These are phyloP conservation scores for Apiotrichum sp. DNA, from an alignment of 1,284 basidiomycete species.

Conservation along the genomic window DNA sequence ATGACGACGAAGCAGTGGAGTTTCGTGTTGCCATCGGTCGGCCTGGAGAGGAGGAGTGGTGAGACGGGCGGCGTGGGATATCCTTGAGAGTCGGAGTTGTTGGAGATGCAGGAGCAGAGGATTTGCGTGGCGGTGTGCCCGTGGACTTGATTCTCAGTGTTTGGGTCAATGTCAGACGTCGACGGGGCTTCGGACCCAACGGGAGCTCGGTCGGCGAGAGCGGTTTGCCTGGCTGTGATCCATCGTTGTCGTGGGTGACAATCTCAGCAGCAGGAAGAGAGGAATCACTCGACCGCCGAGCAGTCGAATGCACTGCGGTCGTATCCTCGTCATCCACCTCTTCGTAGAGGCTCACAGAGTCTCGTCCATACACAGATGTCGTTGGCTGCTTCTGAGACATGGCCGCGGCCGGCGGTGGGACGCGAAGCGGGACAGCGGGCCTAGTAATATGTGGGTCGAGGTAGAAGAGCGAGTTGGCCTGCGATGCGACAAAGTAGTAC, in stretches of 20 bases:
- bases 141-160: background rate
- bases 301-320: background rate
- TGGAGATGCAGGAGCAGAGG: background rate
- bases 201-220: background rate
- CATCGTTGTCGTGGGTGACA: conserved; percentile 30
- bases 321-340: conserved; percentile 13
- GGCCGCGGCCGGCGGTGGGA: conserved; percentile 49
- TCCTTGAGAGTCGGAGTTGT: background rate
- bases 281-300: background rate
- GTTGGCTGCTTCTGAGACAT: background rate
- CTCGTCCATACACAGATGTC: background rate
- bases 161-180: background rate
- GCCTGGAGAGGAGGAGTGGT: background rate
- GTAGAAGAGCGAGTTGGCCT: conserved; percentile 85
- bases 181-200: background rate
- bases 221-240: background rate
- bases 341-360: background rate
- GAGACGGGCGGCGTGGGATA: background rate
- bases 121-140: background rate
- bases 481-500: conserved; percentile 93
- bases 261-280: conserved; percentile 26
- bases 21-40: background rate
- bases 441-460: conserved; percentile 91
- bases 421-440: conserved; percentile 67
- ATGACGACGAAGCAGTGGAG: conserved; percentile 1